phyloP scores from a whole-genome alignment of 1,139 yeast species.

The Candida anutae region DNA sequence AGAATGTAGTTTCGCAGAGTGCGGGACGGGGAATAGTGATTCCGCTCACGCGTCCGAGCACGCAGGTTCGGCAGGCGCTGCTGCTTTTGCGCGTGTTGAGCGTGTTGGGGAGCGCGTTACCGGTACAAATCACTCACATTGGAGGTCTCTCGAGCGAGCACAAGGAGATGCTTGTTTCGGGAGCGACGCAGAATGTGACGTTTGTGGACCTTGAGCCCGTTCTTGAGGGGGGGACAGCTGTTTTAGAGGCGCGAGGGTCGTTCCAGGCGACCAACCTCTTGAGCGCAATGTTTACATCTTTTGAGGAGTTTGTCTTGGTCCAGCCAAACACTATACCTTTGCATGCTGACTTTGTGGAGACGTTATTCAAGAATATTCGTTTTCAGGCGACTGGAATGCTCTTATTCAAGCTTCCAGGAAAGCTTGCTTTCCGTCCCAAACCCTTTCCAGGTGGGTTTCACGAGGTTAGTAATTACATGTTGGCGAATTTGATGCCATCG shows the following conservation, averaged over 20 bases:
- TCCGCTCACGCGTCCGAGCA: slow-evolving; percentile 15
- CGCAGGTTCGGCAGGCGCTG: slow-evolving; percentile 14
- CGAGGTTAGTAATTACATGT: slow-evolving; percentile 22
- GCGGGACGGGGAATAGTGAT: slow-evolving; percentile 30
- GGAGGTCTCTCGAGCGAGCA: slow-evolving; percentile 10
- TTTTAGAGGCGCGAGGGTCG: no score
- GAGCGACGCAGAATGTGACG: slow-evolving; percentile 20
- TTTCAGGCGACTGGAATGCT: slow-evolving; percentile 18
- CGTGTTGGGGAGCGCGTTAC: slow-evolving; percentile 19
- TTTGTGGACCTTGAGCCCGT: slow-evolving; percentile 23
- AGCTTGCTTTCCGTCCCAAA: slow-evolving; percentile 15
- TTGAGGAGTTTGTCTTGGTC: slow-evolving; percentile 22
- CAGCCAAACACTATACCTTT: slow-evolving; percentile 22
- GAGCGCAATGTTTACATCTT: slow-evolving; percentile 24
- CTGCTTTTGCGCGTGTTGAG: slow-evolving; percentile 21
- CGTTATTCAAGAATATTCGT: slow-evolving; percentile 11
- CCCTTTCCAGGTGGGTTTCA: slow-evolving; percentile 22
- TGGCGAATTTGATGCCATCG: slow-evolving; percentile 16
- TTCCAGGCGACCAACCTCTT: no score
- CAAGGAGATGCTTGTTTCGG: slow-evolving; percentile 10
- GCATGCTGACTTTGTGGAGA: slow-evolving; percentile 8
- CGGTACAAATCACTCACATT: slow-evolving; percentile 21
- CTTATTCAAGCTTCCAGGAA: slow-evolving; percentile 19
- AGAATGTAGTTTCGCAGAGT: slow-evolving; percentile 9
- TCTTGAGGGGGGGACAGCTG: no score